Evolutionary conservation across 169 alveolate genomes (phyloP).

Genomic region (Plasmodium fragile): DNA sequence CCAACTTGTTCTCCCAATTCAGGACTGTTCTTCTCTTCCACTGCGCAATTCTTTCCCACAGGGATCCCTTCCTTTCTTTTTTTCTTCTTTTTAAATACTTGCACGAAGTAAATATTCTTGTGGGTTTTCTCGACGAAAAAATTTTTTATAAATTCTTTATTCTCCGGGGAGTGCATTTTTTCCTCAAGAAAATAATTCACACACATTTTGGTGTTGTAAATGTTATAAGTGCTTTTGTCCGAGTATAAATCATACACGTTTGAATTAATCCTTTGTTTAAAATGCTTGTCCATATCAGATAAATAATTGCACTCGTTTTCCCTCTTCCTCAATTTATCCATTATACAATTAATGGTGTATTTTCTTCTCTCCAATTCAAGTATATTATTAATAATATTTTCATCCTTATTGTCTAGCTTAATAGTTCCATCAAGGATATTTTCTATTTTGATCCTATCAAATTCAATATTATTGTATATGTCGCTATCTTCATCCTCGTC

Average conservation of each 20-base stretch:
- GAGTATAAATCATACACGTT: conserved; percentile 51
- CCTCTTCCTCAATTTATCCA: conserved; percentile 39
- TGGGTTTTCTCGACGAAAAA: conserved; percentile 28
- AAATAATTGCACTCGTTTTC: conserved; percentile 5
- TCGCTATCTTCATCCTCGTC: conserved; percentile 21
- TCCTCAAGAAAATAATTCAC: conserved; percentile 55
- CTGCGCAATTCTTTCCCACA: neutral
- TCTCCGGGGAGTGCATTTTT: conserved; percentile 53
- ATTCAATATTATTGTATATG: conserved; percentile 19
- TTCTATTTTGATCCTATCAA: conserved; percentile 11
- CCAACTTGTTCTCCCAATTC: neutral
- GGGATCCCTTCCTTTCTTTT: neutral
- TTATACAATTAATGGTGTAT: conserved; percentile 62
- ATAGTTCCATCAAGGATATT: conserved; percentile 30
- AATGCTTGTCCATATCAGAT: neutral
- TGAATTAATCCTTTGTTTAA: conserved; percentile 18
- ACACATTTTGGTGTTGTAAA: conserved; percentile 64
- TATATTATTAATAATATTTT: conserved; percentile 37
- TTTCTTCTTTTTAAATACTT: conserved; percentile 48
- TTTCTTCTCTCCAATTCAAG: conserved; percentile 69
- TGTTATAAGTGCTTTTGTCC: conserved; percentile 39
- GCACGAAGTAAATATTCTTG: conserved; percentile 35
- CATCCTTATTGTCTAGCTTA: conserved; percentile 43
- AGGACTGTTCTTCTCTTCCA: neutral
- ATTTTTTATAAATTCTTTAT: conserved; percentile 58